Base-by-base conservation (phyloP, 164 flowering plant genomes). In the Sedum album region DNA sequence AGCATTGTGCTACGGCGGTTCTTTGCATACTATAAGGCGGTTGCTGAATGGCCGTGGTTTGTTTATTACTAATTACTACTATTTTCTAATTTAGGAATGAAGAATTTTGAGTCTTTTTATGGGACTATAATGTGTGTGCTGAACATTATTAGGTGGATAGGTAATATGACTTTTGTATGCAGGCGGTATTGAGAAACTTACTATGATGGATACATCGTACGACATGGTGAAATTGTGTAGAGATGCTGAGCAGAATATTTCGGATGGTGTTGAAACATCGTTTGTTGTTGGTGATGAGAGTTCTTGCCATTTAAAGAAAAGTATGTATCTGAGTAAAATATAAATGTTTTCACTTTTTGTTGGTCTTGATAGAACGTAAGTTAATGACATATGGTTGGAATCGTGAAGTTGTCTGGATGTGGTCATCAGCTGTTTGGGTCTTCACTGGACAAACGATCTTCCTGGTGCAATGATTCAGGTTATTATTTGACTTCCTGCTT, bases 381-480 rank as follows among this genome's bases (percentile, higher is more conserved):
- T 8, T 66, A 44, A 70, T 44, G 23, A 23, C 31, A 53, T 69
- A 21, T 66, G 23, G 67, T 31, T 72, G 30, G 60, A 68, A 63
- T 11, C 71, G 23, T 73, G 68, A 76, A 89, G 96, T 72, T 91
- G 97, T 68, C 49, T 89, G 64, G 98, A 94, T 82, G 75, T 94
- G 81, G 82, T 91, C 4, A 82, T 94, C 71, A 91, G 98, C 78
- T 84, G 96, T 78, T 85, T 94, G 87, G 97, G 97, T 35, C 91
- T 93, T 44, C 98, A 93, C 69, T 93, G 98, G 98, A 88, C 96
- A 64, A 91, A 94, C 81, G 98, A 94, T 88, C 93, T 94, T 75
- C 97, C 97, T 13, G 98, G 98, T 66, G 96, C 96, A 60, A 93
- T 93, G 98, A 93, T 91, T 73, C 96, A 92, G 85, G 96, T 86